A percentile compares a stretch with the other conserved stretches of the same genome.
phyloP scores from a whole-genome alignment of 2,329 filamentous ascomycete genomes.

The Samsoniella hepiali region DNA sequence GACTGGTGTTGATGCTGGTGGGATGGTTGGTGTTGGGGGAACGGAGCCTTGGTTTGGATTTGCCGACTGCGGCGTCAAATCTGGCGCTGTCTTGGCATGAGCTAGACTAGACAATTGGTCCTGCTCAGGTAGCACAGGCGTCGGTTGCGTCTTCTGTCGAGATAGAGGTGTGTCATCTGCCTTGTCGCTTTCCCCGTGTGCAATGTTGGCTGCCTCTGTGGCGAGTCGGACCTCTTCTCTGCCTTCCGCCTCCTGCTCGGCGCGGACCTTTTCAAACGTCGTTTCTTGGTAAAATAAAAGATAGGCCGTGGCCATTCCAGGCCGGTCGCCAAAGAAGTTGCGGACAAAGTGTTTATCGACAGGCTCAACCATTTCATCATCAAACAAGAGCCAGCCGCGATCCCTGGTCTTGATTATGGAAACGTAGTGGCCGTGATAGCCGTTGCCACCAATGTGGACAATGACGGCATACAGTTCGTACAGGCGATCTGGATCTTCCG shows the following conservation, averaged over 20 bases:
- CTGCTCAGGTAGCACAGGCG: conserved; percentile 43
- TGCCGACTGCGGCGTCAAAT: conserved; percentile 21
- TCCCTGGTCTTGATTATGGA: conserved; percentile 97
- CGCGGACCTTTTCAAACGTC: conserved; percentile 62
- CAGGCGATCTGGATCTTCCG: conserved; percentile 85
- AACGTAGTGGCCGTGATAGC: conserved; percentile 96
- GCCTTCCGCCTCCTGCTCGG: conserved; percentile 81
- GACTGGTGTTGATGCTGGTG: conserved; percentile 22
- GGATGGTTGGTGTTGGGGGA: conserved; percentile 17
- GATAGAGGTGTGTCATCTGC: conserved; percentile 45
- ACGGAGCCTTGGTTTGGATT: conserved; percentile 22
- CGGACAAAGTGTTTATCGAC: conserved; percentile 94
- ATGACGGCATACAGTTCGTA: conserved; percentile 98
- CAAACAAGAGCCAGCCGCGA: conserved; percentile 91
- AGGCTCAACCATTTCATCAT: conserved; percentile 97
- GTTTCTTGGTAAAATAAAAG: conserved; percentile 98
- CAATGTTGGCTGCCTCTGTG: conserved; percentile 54
- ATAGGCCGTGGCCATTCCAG: conserved; percentile 89
- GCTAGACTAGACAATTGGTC: conserved; percentile 58
- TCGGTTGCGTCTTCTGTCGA: conserved; percentile 50
- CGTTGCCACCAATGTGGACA: conserved; percentile 93
- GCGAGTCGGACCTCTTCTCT: conserved; percentile 58
- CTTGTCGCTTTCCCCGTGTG: conserved; percentile 46
- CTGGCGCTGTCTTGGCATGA: conserved; percentile 64
- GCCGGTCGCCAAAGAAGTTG: conserved; percentile 95